A percentile compares a stretch with the other conserved stretches of the same genome.
phyloP scores from a whole-genome alignment of 2,329 filamentous ascomycete genomes.

The Elsinoe ampelina region DNA sequence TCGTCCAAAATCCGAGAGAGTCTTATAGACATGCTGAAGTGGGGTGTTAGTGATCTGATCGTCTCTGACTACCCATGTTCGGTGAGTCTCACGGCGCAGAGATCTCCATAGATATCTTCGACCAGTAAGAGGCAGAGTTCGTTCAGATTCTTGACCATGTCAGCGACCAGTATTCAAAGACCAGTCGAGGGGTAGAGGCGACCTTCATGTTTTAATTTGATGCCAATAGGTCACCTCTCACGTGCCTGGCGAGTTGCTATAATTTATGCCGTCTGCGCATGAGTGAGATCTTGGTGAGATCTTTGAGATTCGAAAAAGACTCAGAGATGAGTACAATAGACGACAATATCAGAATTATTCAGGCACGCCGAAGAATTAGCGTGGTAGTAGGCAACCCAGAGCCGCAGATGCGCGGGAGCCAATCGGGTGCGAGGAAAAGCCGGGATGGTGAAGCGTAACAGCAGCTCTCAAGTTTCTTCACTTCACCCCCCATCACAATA shows the following conservation, averaged over 20 bases:
- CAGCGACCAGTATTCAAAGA: neutral
- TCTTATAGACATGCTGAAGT: slow-evolving; percentile 68
- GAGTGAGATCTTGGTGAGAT: slow-evolving; percentile 13
- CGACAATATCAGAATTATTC: neutral
- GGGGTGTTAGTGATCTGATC: neutral
- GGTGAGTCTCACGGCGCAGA: slow-evolving; percentile 65
- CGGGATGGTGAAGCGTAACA: too few relatives aligned
- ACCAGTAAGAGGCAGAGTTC: slow-evolving; percentile 88
- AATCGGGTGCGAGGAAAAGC: neutral
- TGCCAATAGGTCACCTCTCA: slow-evolving; percentile 29
- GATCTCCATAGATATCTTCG: slow-evolving; percentile 80
- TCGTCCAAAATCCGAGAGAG: slow-evolving; percentile 69
- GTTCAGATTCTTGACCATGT: slow-evolving; percentile 51
- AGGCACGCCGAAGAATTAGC: neutral
- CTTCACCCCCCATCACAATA: slow-evolving; percentile 18
- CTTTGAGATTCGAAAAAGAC: neutral
- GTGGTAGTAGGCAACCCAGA: neutral
- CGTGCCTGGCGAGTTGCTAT: slow-evolving; percentile 16
- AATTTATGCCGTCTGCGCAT: slow-evolving; percentile 22
- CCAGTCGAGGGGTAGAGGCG: neutral
- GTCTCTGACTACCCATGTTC: neutral
- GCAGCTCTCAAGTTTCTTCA: slow-evolving; percentile 10
- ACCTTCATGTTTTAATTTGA: slow-evolving; percentile 17
- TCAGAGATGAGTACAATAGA: neutral
- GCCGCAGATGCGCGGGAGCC: neutral